Conservation (phyloP, 768 basidiomycete genomes). For the Postia placenta region DNA sequence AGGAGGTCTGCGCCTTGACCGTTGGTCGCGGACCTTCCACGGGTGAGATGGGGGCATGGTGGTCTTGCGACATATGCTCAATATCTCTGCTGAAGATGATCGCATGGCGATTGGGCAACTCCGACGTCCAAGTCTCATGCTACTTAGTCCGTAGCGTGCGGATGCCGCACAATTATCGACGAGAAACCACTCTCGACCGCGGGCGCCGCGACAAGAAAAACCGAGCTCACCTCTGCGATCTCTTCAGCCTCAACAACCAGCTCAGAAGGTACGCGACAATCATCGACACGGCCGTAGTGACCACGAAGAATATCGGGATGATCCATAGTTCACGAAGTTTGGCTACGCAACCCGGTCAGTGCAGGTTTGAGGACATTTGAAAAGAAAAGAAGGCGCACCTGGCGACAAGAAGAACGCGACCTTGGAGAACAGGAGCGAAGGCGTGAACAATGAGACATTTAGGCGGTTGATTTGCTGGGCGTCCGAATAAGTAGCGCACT, state of each 20-base stretch:
- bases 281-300: slow-evolving; percentile 73
- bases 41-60: no score
- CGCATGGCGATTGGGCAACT: no score
- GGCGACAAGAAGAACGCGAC: slow-evolving; percentile 85
- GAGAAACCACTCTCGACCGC: no score
- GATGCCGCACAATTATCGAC: no score
- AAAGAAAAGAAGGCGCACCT: slow-evolving; percentile 32
- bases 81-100: no score
- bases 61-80: no score
- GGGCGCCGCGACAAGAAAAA: no score
- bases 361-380: slow-evolving; percentile 4
- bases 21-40: no score
- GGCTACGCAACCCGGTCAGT: slow-evolving; percentile 28
- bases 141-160: no score
- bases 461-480: slow-evolving; percentile 67
- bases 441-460: slow-evolving; percentile 87
- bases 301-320: slow-evolving; percentile 77
- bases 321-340: slow-evolving; percentile 82
- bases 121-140: no score
- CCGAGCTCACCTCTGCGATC: slow-evolving; percentile 61
- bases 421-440: slow-evolving; percentile 86
- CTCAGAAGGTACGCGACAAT: slow-evolving; percentile 58
- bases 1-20: no score
- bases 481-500: no score
- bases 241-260: slow-evolving; percentile 56